A percentile compares a stretch with the other conserved stretches of the same genome.
phyloP scores from a whole-genome alignment of 768 basidiomycete species.

The Candolleomyces aberdarensis region DNA sequence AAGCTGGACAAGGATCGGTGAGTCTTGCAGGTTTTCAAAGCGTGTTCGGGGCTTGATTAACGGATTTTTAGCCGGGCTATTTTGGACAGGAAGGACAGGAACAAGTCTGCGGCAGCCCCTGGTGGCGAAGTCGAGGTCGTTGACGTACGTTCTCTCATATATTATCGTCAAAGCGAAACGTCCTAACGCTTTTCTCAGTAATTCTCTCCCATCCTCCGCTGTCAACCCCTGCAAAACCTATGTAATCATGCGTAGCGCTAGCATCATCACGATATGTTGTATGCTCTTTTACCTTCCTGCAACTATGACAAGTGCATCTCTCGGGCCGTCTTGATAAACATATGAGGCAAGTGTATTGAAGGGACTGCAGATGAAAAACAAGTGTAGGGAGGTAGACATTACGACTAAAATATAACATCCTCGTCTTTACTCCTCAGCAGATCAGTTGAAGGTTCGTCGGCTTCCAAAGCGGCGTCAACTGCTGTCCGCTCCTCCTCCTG shows the following conservation, averaged over 20 bases:
- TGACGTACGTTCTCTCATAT: conserved; percentile 53
- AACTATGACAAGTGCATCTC: conserved; percentile 1
- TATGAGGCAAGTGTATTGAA: neutral
- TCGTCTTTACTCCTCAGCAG: conserved; percentile 85
- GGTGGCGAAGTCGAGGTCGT: conserved; percentile 72
- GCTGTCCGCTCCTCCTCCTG: conserved; percentile 23
- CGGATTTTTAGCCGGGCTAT: conserved; percentile 66
- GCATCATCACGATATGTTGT: conserved; percentile 48
- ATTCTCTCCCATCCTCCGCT: conserved; percentile 17
- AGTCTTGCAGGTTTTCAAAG: conserved; percentile 14
- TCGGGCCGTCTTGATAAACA: neutral
- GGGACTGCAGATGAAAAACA: neutral
- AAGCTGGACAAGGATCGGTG: conserved; percentile 92
- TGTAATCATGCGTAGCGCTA: conserved; percentile 60
- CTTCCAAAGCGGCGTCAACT: conserved; percentile 26
- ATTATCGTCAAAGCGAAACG: conserved; percentile 31
- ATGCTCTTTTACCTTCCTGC: conserved; percentile 23
- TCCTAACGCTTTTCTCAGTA: conserved; percentile 13
- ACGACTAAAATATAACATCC: conserved; percentile 84
- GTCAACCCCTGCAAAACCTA: conserved; percentile 44
- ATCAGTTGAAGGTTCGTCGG: conserved; percentile 38
- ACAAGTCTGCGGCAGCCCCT: conserved; percentile 48
- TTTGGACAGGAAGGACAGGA: conserved; percentile 81
- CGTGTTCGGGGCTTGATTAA: neutral
- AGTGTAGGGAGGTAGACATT: conserved; percentile 2